Percentiles rank a stretch among this genome's conserved stretches.
phyloP scores from a whole-genome alignment of 2,329 filamentous ascomycete genomes.

The Aphanocladium album region DNA sequence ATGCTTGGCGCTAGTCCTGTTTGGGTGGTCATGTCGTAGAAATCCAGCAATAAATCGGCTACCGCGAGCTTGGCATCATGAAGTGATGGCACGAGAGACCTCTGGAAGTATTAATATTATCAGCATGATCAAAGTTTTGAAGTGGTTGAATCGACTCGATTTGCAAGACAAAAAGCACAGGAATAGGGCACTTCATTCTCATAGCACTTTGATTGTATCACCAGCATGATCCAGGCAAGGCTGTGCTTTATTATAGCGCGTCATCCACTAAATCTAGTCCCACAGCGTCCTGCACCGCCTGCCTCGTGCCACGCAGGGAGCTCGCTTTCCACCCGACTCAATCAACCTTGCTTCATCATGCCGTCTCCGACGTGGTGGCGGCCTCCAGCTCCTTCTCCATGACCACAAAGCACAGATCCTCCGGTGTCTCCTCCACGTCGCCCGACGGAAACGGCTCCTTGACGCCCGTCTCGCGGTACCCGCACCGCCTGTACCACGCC shows the following conservation, averaged over 20 bases:
- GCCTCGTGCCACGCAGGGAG: background rate
- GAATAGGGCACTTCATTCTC: too few relatives aligned
- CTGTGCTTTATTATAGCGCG: background rate
- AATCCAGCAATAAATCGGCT: too few relatives aligned
- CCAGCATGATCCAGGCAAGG: too few relatives aligned
- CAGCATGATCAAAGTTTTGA: too few relatives aligned
- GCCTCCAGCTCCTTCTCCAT: background rate
- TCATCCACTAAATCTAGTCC: background rate
- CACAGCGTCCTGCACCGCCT: background rate
- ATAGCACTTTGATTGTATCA: too few relatives aligned
- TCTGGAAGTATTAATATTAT: too few relatives aligned
- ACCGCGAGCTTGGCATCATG: too few relatives aligned
- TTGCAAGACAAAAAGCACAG: too few relatives aligned
- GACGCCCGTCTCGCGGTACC: background rate
- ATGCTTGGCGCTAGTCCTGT: background rate
- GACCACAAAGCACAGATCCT: background rate
- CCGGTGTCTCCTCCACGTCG: background rate
- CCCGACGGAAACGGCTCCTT: background rate
- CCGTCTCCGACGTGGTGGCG: background rate
- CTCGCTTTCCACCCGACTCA: background rate
- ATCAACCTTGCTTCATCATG: background rate
- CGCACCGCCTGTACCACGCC: background rate
- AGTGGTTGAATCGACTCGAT: too few relatives aligned
- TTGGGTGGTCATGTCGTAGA: conserved; percentile 17
- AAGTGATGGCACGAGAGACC: too few relatives aligned